Base-by-base conservation (phyloP, 176 grass and related monocot species). In the Cenchrus fungigraminus region DNA sequence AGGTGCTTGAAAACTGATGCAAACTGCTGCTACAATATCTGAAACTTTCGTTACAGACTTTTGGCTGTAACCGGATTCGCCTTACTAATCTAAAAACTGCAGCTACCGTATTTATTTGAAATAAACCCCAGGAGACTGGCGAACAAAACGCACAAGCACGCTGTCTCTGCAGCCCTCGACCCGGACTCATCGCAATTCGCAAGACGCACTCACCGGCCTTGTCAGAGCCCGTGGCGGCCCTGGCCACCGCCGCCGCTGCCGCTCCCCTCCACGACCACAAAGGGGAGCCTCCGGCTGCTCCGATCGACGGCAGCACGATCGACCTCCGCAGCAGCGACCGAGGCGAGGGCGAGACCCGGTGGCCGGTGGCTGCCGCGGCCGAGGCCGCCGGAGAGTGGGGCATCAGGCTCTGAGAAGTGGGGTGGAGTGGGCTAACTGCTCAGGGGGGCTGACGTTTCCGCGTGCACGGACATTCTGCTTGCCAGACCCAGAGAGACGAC, bases 121-220 rank as follows among this genome's bases (percentile, higher is more conserved):
- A 83, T 34, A 6, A 31, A 15, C 12, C 3, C 17, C 17, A 44
- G 64, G 14, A 11, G 5, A 59, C 22, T 25, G 22, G 22, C 22
- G 22, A 25, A 37, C 63, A 37, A 64, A 59, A 55, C 53, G 73
- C 52, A 40, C 25, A 50, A 45, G 29, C 20, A 75, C 37, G 7
- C 6, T 17, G 15, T 17, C 72, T 11, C 50, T 17, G 29, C n/a
- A 28, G 12, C 45, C 11, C 20, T 51, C 13, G 70, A 28, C n/a
- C 45, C 71, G 15, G 42, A 54, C 34, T 29, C 12, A 49, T 4
- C 12, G 13, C 34, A 10, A 52, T 37, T 4, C 12, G 13, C 34
- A 10, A 52, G 54, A 62, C 15, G 49, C 42, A 74, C 82, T 53
- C 60, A 89, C 88, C 88, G 65, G 82, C 62, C 68, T 45, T 14